phyloP scores from a whole-genome alignment of 148 eudicot species.

The Rheum nobile region DNA sequence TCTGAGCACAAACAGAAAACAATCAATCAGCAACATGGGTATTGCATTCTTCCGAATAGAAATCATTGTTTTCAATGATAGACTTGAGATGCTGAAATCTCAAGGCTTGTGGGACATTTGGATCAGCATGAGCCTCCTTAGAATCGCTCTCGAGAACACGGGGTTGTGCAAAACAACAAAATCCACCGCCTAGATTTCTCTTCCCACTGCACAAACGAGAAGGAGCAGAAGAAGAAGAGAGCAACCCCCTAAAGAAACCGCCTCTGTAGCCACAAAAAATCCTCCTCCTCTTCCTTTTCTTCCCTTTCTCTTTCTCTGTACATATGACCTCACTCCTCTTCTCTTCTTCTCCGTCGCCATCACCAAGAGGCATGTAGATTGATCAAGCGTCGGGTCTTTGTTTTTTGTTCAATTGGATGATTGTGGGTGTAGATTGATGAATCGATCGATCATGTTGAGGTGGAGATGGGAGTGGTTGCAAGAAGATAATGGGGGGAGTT shows the following conservation, averaged over 20 bases:
- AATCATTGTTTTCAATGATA: slow-evolving; percentile 44
- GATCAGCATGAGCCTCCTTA: slow-evolving; percentile 19
- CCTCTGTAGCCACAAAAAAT: no score
- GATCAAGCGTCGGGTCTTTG: no score
- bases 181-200: not conserved
- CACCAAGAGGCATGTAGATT: no score
- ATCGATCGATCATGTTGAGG: not conserved
- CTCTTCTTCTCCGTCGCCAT: not conserved
- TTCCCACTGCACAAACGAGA: not conserved
- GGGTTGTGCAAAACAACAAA: slow-evolving; percentile 16
- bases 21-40: slow-evolving; percentile 20
- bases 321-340: not conserved
- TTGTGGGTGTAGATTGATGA: no score
- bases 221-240: not conserved
- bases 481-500: not conserved
- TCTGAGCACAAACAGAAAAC: no score
- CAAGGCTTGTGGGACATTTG: slow-evolving; percentile 1
- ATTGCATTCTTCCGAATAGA: slow-evolving; percentile 38
- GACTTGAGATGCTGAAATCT: slow-evolving; percentile 19
- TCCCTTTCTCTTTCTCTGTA: no score
- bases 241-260: no score
- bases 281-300: no score
- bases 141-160: slow-evolving; percentile 17
- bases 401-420: no score
- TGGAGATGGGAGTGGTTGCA: not conserved